Evolutionary conservation across 2,329 filamentous ascomycete species (phyloP).

Genomic region (Bipolaris victoriae): DNA sequence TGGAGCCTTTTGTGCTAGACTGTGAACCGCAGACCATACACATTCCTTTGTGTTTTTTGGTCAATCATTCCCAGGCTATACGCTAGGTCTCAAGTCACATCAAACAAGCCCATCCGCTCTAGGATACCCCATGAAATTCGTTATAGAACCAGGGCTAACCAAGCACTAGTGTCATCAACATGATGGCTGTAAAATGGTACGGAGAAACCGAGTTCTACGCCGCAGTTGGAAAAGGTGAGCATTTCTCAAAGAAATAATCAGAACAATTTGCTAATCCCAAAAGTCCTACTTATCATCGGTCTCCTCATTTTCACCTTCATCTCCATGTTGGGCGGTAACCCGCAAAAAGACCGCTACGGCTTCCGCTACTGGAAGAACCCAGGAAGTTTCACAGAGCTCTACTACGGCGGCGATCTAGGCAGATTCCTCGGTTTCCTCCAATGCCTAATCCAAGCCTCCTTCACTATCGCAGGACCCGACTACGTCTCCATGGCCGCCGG

Average conservation of each 20-base stretch:
- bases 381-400: slow-evolving; percentile 70
- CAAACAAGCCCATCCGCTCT: not conserved
- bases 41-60: not conserved
- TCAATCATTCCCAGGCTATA: not conserved
- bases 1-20: not conserved
- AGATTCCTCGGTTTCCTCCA: slow-evolving; percentile 76
- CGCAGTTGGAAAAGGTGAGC: slow-evolving; percentile 60
- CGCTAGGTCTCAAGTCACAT: not conserved
- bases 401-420: slow-evolving; percentile 71
- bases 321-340: slow-evolving; percentile 83
- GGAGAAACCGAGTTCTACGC: slow-evolving; percentile 72
- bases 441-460: slow-evolving; percentile 68
- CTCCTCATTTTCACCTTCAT: slow-evolving; percentile 70
- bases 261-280: not conserved
- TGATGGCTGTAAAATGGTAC: slow-evolving; percentile 63
- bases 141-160: slow-evolving; percentile 15
- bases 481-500: slow-evolving; percentile 58
- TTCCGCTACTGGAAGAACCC: slow-evolving; percentile 62
- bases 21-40: not conserved
- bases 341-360: slow-evolving; percentile 59
- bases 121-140: not conserved
- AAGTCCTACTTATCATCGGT: slow-evolving; percentile 55
- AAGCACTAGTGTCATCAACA: slow-evolving; percentile 62
- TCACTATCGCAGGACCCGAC: slow-evolving; percentile 56
- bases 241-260: not conserved